Conservation (phyloP, 257 asterid species). For the Paulownia fortunei region DNA sequence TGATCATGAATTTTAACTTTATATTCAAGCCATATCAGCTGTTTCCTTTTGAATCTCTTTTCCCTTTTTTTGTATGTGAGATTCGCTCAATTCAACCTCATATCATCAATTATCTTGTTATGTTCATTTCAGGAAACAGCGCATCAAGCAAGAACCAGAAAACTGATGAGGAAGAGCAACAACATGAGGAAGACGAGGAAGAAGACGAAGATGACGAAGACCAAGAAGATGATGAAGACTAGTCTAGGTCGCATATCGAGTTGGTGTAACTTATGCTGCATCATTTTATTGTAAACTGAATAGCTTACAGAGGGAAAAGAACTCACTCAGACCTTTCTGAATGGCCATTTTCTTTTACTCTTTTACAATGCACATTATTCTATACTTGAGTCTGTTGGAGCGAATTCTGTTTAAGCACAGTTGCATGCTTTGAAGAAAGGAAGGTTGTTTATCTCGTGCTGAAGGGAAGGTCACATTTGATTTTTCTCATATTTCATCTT, state of each 20-base stretch:
- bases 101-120: neutral
- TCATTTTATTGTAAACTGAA: neutral
- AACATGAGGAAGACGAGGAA: conserved; percentile 21
- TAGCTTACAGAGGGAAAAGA: neutral
- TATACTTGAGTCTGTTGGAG: conserved; percentile 1
- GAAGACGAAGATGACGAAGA: conserved; percentile 29
- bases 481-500: no score
- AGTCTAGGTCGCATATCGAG: neutral
- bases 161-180: conserved; percentile 22
- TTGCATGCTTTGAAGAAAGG: neutral
- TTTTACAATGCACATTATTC: neutral
- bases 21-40: neutral
- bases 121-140: conserved; percentile 39
- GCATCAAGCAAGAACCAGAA: conserved; percentile 35
- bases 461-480: no score
- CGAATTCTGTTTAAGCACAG: conserved; percentile 10
- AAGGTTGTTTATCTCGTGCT: neutral
- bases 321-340: neutral
- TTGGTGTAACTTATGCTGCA: neutral
- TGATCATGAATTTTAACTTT: neutral
- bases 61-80: neutral
- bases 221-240: conserved; percentile 30
- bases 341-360: neutral
- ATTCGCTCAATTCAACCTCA: neutral
- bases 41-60: neutral